Evolutionary conservation across 129 eudicot genomes (phyloP).

Genomic region (Apium graveolens): DNA sequence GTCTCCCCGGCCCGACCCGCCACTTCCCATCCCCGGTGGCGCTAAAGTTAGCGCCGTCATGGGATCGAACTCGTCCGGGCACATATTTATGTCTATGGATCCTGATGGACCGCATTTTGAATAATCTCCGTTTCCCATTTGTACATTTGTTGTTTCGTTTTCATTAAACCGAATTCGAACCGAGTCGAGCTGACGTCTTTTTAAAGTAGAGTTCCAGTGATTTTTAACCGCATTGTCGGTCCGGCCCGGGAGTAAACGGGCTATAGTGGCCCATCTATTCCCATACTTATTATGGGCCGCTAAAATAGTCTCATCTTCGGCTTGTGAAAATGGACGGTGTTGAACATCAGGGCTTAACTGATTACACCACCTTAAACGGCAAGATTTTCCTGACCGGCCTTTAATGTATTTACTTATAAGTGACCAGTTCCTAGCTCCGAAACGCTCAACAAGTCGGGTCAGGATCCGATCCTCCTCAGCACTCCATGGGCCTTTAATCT

Average conservation of each 20-base stretch:
- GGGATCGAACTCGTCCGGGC: constrained; percentile 33
- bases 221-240: constrained; percentile 84
- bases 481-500: constrained; percentile 79
- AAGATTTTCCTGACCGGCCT: constrained; percentile 78
- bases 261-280: constrained; percentile 79
- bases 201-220: constrained; percentile 68
- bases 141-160: not conserved
- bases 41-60: constrained; percentile 56
- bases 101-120: constrained; percentile 20
- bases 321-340: constrained; percentile 63
- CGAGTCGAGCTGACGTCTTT: constrained; percentile 25
- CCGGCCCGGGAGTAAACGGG: constrained; percentile 58
- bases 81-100: constrained; percentile 15
- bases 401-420: constrained; percentile 63
- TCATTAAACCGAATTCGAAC: not conserved
- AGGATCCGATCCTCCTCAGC: constrained; percentile 66
- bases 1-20: constrained; percentile 27
- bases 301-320: constrained; percentile 49
- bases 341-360: constrained; percentile 70
- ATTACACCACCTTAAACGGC: constrained; percentile 79
- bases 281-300: constrained; percentile 59
- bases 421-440: constrained; percentile 74
- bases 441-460: constrained; percentile 52
- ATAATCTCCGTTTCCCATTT: constrained; percentile 14
- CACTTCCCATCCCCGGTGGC: constrained; percentile 47